Percentiles rank a stretch among this genome's conserved stretches.
Conservation (phyloP, 345 rosid genomes). For the Salix purpurea region DNA sequence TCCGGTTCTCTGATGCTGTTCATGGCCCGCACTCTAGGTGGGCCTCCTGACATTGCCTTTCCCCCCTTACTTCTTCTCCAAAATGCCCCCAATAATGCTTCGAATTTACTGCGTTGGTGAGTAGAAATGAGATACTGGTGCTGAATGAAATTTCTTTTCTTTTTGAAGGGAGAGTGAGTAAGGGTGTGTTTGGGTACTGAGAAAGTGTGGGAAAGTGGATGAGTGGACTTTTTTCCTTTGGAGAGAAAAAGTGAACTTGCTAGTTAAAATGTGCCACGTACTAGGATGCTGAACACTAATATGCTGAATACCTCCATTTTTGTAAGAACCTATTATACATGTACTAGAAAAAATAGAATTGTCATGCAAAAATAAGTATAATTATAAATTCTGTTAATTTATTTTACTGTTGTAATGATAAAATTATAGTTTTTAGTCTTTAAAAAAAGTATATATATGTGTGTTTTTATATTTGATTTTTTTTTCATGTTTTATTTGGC, state of each 20-base stretch:
- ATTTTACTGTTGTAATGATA: no score
- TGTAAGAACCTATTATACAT: no score
- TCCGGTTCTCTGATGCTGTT: conserved; percentile 42
- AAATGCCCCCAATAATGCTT: not conserved
- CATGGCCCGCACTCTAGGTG: conserved; percentile 47
- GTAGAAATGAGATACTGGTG: no score
- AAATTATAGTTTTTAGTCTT: no score
- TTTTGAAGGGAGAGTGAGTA: not conserved
- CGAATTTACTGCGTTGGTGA: not conserved
- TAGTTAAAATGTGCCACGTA: conserved; percentile 14
- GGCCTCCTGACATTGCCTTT: conserved; percentile 53
- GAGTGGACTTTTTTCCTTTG: not conserved
- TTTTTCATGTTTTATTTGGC: no score
- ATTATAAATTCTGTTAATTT: no score
- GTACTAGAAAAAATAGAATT: not conserved
- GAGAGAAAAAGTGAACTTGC: not conserved
- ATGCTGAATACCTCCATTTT: no score
- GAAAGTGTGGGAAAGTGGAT: not conserved
- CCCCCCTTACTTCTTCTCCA: not conserved
- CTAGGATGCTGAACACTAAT: not conserved
- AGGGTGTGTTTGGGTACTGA: not conserved
- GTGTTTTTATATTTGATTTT: no score
- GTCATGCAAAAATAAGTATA: no score
- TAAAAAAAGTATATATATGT: no score
- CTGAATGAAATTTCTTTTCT: not conserved